Base-by-base conservation (phyloP, 2,329 filamentous ascomycete genomes). In the Calcarisporium arbuscula region DNA sequence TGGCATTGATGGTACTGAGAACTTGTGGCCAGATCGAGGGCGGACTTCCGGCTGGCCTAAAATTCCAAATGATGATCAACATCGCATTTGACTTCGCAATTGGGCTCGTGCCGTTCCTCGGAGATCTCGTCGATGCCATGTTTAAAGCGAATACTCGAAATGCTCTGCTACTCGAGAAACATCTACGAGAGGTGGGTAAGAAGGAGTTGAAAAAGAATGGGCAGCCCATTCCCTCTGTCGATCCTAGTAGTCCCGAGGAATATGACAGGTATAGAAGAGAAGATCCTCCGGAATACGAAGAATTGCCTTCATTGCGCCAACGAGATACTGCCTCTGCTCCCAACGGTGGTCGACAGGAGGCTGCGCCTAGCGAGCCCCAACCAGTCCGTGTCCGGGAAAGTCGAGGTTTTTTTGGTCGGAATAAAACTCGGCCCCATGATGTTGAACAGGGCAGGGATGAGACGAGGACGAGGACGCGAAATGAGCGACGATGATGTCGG, bases 61-160 rank as follows among this genome's bases (percentile, higher is more conserved):
- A 74, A 36, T 57, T 72, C 19, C 72, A 72, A 51, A 96, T 98
- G 92, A 58, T 88, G 44, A 60, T 88, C 52, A 94, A 95, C 60
- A 75, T 95, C 36, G 50, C 72, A 4, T 40, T 89, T 26, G 85
- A 94, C 53, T 85, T 92, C 47, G 55, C 72, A 23, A 66, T 89
- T 21, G 86, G 85, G 6, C 62, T 92, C 4, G 66, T 90, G 1
- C 85, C 85, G 0, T 75, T 90, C 42, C 42, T 87, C 1, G 85
- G 85, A n/a, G 85, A 90, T 49, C 40, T 90, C 3, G 73, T 70
- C 25, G 85, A 92, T 50, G 82, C 82, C 6, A 57, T 77, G 4
- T 82, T 82, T 61, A 80, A 83, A 41, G 80, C 80, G 53, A 92
- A 90, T 51, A 85, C 81, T 15, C 77, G 77, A 49, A 92, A 90